A percentile compares a stretch with the other conserved stretches of the same genome.
These are phyloP conservation scores for Ceratocystis smalleyi DNA, from an alignment of 2,329 filamentous ascomycete genomes.

Conservation along the genomic window DNA sequence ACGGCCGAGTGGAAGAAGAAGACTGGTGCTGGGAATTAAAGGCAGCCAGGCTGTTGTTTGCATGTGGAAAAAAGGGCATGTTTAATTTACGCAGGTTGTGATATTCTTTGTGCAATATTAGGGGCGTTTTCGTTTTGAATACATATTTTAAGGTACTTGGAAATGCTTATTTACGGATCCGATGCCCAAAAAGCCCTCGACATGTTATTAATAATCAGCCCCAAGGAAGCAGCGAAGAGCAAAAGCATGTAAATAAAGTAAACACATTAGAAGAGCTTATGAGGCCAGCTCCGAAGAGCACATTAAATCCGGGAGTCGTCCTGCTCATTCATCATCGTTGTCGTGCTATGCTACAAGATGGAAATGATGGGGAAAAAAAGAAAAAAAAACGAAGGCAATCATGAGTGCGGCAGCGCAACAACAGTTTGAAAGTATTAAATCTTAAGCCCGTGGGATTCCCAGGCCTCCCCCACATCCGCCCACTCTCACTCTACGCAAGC, in stretches of 20 bases:
- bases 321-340: too few relatives aligned
- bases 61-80: not conserved
- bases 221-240: not conserved
- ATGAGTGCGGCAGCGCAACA: not conserved
- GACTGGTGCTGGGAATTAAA: conserved; percentile 11
- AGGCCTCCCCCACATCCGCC: not conserved
- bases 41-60: not conserved
- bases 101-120: not conserved
- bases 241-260: not conserved
- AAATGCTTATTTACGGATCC: not conserved
- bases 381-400: not conserved
- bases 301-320: not conserved
- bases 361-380: not conserved
- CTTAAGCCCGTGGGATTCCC: not conserved
- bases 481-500: not conserved
- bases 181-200: too few relatives aligned
- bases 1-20: conserved; percentile 34
- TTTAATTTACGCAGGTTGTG: not conserved
- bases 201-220: not conserved
- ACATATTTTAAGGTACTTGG: not conserved
- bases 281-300: not conserved
- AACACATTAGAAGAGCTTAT: not conserved
- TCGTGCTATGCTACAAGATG: too few relatives aligned
- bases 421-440: conserved; percentile 2
- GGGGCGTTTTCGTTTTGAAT: conserved; percentile 6